phyloP scores from a whole-genome alignment of 768 basidiomycete species.

The Multifurca ochricompacta region DNA sequence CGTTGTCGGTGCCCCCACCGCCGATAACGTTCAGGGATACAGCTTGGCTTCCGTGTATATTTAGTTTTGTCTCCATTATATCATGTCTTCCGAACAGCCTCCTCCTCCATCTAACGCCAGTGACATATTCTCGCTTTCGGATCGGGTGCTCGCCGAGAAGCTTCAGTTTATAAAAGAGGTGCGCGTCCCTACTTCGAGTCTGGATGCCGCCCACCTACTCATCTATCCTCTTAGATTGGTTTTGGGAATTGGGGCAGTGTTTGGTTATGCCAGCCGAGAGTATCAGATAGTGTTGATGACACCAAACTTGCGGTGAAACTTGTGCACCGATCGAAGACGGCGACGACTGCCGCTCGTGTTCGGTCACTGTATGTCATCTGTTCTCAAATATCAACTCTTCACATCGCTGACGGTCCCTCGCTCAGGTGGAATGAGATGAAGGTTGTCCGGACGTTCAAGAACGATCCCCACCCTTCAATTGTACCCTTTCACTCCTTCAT shows the following conservation, averaged over 20 bases:
- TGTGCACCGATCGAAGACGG: conserved; percentile 73
- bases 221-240: conserved; percentile 52
- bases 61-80: conserved; percentile 17
- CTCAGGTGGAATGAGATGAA: conserved; percentile 97
- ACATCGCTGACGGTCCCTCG: neutral
- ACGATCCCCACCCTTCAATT: conserved; percentile 84
- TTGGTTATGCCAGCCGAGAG: conserved; percentile 68
- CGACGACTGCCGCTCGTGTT: conserved; percentile 84
- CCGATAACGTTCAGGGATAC: neutral
- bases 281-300: conserved; percentile 33
- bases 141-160: conserved; percentile 60
- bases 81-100: conserved; percentile 27
- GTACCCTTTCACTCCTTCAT: conserved; percentile 92
- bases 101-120: conserved; percentile 32
- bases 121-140: conserved; percentile 70
- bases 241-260: conserved; percentile 93
- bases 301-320: conserved; percentile 84
- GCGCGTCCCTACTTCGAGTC: conserved; percentile 17
- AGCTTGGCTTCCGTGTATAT: conserved; percentile 9
- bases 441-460: conserved; percentile 77
- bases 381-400: neutral
- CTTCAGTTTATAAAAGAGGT: conserved; percentile 74
- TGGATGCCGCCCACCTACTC: conserved; percentile 3
- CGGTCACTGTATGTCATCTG: conserved; percentile 60
- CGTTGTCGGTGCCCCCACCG: neutral